A percentile compares a stretch with the other conserved stretches of the same genome.
Conservation (phyloP, 2,329 filamentous ascomycete genomes). For the Cordyceps javanica region DNA sequence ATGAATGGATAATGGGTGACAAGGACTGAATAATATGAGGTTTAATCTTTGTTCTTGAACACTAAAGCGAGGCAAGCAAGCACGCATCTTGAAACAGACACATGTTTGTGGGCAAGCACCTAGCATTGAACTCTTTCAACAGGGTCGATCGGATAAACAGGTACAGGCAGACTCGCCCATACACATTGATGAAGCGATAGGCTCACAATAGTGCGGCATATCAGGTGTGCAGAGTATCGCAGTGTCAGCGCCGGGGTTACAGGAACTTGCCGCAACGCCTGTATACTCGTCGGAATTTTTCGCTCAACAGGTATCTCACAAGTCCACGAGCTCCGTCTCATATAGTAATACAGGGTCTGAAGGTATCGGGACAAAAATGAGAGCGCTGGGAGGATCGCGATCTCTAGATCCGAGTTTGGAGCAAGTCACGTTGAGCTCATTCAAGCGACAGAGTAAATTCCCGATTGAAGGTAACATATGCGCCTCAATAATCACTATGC, state of each 20-base stretch:
- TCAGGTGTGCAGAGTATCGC: constrained; percentile 49
- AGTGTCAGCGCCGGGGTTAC: constrained; percentile 47
- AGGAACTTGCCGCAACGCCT: constrained; percentile 35
- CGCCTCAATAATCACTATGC: neutral
- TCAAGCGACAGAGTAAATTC: constrained; percentile 46
- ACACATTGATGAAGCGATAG: constrained; percentile 51
- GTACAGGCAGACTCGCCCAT: constrained; percentile 54
- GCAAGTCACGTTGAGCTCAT: constrained; percentile 45
- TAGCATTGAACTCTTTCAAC: constrained; percentile 42
- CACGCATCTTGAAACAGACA: neutral
- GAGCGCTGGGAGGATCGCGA: constrained; percentile 43
- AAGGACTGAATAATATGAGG: constrained; percentile 29
- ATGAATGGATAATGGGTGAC: constrained; percentile 59
- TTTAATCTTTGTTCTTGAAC: neutral
- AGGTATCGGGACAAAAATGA: constrained; percentile 30
- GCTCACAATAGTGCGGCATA: constrained; percentile 51
- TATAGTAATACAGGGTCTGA: constrained; percentile 14
- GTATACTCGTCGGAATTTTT: constrained; percentile 24
- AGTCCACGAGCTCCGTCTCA: neutral
- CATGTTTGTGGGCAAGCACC: constrained; percentile 43
- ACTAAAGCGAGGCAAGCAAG: neutral
- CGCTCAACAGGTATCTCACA: neutral
- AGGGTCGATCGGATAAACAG: constrained; percentile 35
- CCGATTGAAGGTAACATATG: neutral
- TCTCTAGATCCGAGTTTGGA: constrained; percentile 41